Evolutionary conservation across 345 rosid genomes (phyloP).

Genomic region (Sisymbrium irio): DNA sequence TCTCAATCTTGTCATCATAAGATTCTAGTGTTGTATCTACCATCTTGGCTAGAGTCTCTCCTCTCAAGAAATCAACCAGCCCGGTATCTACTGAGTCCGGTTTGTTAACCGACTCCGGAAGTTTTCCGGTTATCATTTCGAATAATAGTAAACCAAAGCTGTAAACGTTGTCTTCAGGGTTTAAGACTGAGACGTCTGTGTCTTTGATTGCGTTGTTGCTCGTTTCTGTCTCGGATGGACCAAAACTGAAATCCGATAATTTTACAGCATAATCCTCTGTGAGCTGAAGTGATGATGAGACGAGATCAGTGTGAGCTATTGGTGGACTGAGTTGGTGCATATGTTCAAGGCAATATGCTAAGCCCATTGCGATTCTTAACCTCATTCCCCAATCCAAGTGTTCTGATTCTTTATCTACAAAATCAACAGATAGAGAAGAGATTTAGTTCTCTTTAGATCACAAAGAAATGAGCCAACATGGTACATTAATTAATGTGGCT

Average conservation of each 20-base stretch:
- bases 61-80: constrained; percentile 51
- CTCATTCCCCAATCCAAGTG: constrained; percentile 86
- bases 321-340: constrained; percentile 82
- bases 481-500: not conserved
- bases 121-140: constrained; percentile 76
- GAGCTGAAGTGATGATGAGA: constrained; percentile 64
- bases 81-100: constrained; percentile 50
- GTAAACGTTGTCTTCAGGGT: constrained; percentile 53
- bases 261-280: constrained; percentile 93
- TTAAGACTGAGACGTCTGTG: constrained; percentile 16
- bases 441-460: not conserved
- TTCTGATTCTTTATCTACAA: constrained; percentile 85
- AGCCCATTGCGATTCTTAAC: constrained; percentile 80
- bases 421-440: not conserved
- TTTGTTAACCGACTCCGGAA: constrained; percentile 45
- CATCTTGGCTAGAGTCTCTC: constrained; percentile 40
- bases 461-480: not conserved
- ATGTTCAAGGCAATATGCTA: constrained; percentile 78
- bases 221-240: constrained; percentile 46
- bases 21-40: constrained; percentile 76
- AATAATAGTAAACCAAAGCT: constrained; percentile 69
- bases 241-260: constrained; percentile 65
- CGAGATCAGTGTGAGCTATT: constrained; percentile 54
- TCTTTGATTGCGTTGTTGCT: constrained; percentile 33
- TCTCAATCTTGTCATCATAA: constrained; percentile 51